Conservation (phyloP, 2,329 filamentous ascomycete species). For the Fusarium penzigii region DNA sequence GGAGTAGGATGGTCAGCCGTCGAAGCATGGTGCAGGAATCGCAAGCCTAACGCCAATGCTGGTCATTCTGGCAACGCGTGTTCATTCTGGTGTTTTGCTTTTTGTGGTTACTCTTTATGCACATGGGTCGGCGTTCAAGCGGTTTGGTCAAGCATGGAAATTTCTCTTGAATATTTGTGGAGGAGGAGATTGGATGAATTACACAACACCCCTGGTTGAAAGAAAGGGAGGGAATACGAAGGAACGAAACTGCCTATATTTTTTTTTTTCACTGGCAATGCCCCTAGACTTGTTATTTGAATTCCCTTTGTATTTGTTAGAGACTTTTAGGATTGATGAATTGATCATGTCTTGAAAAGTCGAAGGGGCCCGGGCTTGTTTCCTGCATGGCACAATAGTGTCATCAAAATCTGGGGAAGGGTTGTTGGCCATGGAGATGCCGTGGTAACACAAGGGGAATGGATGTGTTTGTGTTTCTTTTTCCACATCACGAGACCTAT, state of each 20-base stretch:
- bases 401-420: constrained; percentile 1
- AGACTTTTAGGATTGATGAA: constrained; percentile 8
- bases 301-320: constrained; percentile 5
- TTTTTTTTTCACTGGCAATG: background rate
- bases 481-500: background rate
- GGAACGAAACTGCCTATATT: constrained; percentile 8
- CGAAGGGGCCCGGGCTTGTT: background rate
- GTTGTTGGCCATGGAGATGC: background rate
- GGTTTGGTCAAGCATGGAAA: background rate
- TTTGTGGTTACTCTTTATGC: constrained; percentile 4
- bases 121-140: constrained; percentile 21
- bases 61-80: constrained; percentile 2
- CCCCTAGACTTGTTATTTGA: background rate
- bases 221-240: constrained; percentile 6
- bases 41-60: constrained; percentile 9
- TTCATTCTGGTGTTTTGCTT: background rate
- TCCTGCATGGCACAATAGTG: constrained; percentile 2
- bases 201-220: constrained; percentile 22
- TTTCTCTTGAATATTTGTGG: constrained; percentile 4
- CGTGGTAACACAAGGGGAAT: constrained; percentile 10
- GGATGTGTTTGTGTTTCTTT: constrained; percentile 1
- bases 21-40: constrained; percentile 21
- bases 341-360: constrained; percentile 4
- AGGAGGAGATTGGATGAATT: constrained; percentile 1
- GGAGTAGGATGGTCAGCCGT: constrained; percentile 39